phyloP scores from a whole-genome alignment of 2,329 filamentous ascomycete genomes.

The Trichoderma pleuroti region DNA sequence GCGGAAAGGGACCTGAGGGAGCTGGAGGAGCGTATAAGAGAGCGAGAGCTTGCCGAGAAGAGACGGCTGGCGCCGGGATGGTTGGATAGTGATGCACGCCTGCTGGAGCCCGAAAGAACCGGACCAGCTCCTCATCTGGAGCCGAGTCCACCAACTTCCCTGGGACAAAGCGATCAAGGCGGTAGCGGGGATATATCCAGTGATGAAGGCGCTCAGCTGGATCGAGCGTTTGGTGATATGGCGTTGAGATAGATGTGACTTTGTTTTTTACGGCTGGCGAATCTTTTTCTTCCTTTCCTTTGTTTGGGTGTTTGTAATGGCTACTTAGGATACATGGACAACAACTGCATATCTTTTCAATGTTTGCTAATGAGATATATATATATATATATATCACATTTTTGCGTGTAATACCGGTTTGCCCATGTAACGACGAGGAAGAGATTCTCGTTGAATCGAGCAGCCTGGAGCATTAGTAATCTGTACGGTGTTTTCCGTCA shows the following conservation, averaged over 20 bases:
- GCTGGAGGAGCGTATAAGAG: conserved; percentile 65
- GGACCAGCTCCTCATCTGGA: conserved; percentile 30
- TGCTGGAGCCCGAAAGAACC: conserved; percentile 64
- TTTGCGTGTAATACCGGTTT: background rate
- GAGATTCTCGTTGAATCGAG: background rate
- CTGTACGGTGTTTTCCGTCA: background rate
- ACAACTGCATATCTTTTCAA: background rate
- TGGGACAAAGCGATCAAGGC: conserved; percentile 18
- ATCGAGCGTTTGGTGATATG: conserved; percentile 55
- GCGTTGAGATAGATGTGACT: conserved; percentile 28
- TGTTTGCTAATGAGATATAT: background rate
- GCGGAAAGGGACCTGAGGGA: conserved; percentile 63
- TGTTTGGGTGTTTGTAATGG: background rate
- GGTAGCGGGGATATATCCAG: conserved; percentile 32
- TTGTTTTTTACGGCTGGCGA: background rate
- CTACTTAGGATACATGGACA: background rate
- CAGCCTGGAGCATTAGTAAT: background rate
- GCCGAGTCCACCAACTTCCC: conserved; percentile 22
- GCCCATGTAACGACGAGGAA: background rate
- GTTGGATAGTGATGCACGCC: conserved; percentile 68
- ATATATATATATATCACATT: background rate
- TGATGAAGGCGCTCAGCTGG: conserved; percentile 54
- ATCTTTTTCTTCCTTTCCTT: background rate
- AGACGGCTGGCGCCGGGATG: conserved; percentile 74
- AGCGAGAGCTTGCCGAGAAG: conserved; percentile 73